Evolutionary conservation across 164 flowering plant genomes (phyloP), one percentile per base, ranked within the genome.

Genomic region (Stephania japonica): DNA sequence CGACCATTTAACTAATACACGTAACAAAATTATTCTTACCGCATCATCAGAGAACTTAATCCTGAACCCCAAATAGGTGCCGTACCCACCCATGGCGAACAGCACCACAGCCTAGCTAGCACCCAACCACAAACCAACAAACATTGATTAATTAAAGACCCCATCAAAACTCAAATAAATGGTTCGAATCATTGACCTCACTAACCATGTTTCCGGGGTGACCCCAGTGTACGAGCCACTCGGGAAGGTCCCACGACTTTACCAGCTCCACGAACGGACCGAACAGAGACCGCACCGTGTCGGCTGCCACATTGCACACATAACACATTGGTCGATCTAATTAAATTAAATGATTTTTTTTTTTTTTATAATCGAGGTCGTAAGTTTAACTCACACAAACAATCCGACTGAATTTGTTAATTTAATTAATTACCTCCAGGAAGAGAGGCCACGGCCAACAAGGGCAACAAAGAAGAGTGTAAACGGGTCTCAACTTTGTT

Each of bases 61-160:
- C 8, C 95, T 84, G 76, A 89, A 94, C 25, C 97, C 97, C 63
- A 94, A 81, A 78, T 94, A 94, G 23, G 98, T 87, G 78, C 97
- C 97, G 77, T 94, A 92, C 56, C 98, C 98, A 42, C 98, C 98
- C 98, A 94, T 92, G 18, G 97, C 98, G 76, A 92, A 94, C 42
- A 92, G 88, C 81, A 94, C 97, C 63, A 94, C 97, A 9, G 97
- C 97, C 97, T 94, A 73, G 61, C 77, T 44, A 59, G 43, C 23
- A 25, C 10, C 16, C 10, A 53, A 1, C 14, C 14, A 53, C 61
- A n/a, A 13, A 53, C 10, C 14, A 8, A 5, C 10, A 10, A 43
- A 43, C 14, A 13, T 44, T 44, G 1, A 44, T 44, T 2, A 2
- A 44, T 44, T 44, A 44, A 8, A 8, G 1, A 13, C 1, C 12